Base-by-base conservation (phyloP, 2,329 filamentous ascomycete genomes). In the Aspergillus sp. region DNA sequence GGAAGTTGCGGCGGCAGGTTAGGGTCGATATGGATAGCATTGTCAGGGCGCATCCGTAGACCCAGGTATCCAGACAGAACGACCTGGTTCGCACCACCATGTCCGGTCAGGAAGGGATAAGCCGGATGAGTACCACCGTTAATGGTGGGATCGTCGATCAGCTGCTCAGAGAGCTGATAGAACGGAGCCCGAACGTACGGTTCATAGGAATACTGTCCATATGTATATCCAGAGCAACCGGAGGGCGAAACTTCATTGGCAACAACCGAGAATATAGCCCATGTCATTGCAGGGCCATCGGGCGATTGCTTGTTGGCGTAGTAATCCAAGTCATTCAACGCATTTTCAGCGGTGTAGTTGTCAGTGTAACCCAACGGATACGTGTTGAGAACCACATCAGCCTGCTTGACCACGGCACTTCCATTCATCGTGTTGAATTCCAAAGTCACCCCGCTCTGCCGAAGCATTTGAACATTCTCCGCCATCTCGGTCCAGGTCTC, bases 201-300 rank as follows among this genome's bases (percentile, higher is more conserved):
- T 23, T 80, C 71, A 25, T 77, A 80, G 0, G 80, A 79, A 52
- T 82, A 81, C 15, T 85, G 72, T 5, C 80, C 76, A 59, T 87
- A 87, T 0, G 83, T 86, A 60, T 81, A 86, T 3, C 80, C 77
- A 1, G 83, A 80, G 62, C 84, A 87, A 2, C 84, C 84, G 2
- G 82, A 84, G 2, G 77, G 79, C 1, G 81, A 82, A 9, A 86
- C 72, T 43, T 80, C 74, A 48, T 83, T 85, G 12, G 84, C 83
- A 25, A 82, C 79, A 43, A 86, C 79, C 42, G 80, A 79, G 64
- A 85, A 86, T 7, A 85, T 80, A 7, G 81, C 81, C 63, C 84
- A 88, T 1, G 84, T 87, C 84, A 88, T 88, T 3, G 80, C 84
- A 1, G 84, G 84, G 0, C 84, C 84, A 54, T 85, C 76, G 1